Conservation (phyloP, 352 stramenopile species). For the Pythium brachiatum region DNA sequence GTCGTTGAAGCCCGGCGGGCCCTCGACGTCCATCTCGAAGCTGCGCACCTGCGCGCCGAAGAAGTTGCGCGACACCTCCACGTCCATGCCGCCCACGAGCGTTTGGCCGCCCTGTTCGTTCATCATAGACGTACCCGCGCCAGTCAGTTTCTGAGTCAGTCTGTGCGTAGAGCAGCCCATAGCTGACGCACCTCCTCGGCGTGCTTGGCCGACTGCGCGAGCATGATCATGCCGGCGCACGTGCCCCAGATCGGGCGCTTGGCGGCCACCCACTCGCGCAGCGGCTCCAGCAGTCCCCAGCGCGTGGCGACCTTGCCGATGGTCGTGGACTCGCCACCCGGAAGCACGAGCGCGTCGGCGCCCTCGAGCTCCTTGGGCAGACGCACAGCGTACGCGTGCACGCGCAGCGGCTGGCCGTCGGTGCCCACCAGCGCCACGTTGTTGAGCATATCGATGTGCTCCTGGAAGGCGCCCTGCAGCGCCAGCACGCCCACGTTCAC, state of each 20-base stretch:
- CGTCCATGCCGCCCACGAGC: conserved; percentile 94
- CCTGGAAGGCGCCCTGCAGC: conserved; percentile 90
- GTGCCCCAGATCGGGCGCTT: conserved; percentile 93
- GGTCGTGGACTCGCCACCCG: conserved; percentile 94
- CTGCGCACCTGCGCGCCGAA: conserved; percentile 93
- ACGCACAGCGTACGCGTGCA: conserved; percentile 70
- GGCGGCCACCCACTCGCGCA: conserved; percentile 75
- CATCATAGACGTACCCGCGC: no score
- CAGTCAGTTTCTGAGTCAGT: no score
- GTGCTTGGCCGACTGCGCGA: conserved; percentile 82
- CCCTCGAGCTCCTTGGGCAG: conserved; percentile 73
- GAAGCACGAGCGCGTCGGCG: conserved; percentile 92
- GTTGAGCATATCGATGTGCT: conserved; percentile 88
- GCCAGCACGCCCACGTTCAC: conserved; percentile 83
- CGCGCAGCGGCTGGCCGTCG: conserved; percentile 30
- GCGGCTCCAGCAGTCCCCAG: conserved; percentile 72
- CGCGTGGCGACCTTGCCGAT: conserved; percentile 91
- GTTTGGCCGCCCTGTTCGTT: conserved; percentile 81
- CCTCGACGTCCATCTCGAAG: conserved; percentile 66
- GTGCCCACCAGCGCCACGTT: conserved; percentile 29
- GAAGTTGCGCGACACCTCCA: conserved; percentile 96
- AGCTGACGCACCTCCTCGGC: conserved; percentile 66
- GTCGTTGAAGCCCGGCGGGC: conserved; percentile 49
- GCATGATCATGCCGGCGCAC: conserved; percentile 97
- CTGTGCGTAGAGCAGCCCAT: neutral